Evolutionary conservation across 257 asterid genomes (phyloP).

Genomic region (Przewalskia tangutica): DNA sequence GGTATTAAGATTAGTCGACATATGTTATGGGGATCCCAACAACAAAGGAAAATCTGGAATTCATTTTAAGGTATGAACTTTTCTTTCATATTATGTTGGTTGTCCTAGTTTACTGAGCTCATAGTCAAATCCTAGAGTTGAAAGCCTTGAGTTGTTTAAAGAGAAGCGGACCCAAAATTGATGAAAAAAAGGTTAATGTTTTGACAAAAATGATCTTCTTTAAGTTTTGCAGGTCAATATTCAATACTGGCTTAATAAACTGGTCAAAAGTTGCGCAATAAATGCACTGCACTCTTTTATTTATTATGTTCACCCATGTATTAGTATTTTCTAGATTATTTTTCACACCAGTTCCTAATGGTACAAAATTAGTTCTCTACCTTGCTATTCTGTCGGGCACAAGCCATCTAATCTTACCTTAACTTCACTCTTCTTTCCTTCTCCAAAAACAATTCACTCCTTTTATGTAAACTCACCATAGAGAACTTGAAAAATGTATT

Average conservation of each 20-base stretch:
- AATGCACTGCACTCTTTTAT: background rate
- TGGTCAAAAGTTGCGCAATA: background rate
- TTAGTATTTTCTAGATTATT: background rate
- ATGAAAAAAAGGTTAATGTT: background rate
- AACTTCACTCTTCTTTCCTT: background rate
- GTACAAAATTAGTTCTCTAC: background rate
- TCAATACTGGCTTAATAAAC: background rate
- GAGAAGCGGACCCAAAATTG: background rate
- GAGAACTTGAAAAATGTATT: background rate
- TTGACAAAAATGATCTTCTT: background rate
- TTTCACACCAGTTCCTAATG: background rate
- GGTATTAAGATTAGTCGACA: conserved; percentile 44
- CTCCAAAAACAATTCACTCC: background rate
- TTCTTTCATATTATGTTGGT: background rate
- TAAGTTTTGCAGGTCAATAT: background rate
- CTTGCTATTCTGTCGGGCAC: background rate
- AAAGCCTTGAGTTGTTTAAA: background rate
- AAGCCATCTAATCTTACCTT: background rate
- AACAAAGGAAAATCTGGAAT: conserved; percentile 41
- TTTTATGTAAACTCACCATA: background rate
- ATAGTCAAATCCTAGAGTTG: background rate
- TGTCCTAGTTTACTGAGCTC: background rate
- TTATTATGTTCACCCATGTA: background rate
- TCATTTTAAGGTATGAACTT: conserved; percentile 53
- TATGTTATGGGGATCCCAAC: conserved; percentile 72